Base-by-base conservation (phyloP, 192 early-diverging fungal genomes). In the Coemansia sp. region DNA sequence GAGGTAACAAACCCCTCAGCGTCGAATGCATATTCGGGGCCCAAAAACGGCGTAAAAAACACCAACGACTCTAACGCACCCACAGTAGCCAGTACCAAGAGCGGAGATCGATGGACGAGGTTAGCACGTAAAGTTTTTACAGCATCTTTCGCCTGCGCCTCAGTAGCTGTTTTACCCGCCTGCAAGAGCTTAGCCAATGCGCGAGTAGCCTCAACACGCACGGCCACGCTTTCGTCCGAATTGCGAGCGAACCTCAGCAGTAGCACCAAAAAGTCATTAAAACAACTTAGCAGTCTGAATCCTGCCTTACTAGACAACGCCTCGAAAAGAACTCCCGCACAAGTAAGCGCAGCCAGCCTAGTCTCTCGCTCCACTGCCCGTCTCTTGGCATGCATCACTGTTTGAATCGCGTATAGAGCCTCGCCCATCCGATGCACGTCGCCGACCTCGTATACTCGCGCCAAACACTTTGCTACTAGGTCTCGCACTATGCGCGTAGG, bases 311-410 rank as follows among this genome's bases (percentile, higher is more conserved):
- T 40, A 1, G 72, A 92, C 9, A 93, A 73, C 1, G 88, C 83
- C 62, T 93, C 92, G 69, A 94, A 91, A 26, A 98, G 77, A 23
- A 85, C 84, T 1, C 96, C 95, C 6, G 92, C 86, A 40, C 88
- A 88, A 59, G 88, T 76, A 16, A 97, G 86, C 0, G 93, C 88
- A 3, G 93, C 90, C 16, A 71, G 17, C 11, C 66, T 38, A 11
- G 63, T 40, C 26, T 67, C 40, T 4, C 52, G 64, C 69, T 76
- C 67, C 6, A 59, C 42, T 3, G 50, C 17, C n/a, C 58, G 58
- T 19, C 66, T 39, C 23, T 60, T 47, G 14, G 61, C 40, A 9
- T 50, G 61, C 66, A 80, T 67, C 11, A 52, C 35, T 2, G 50
- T 38, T 26, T 80, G 82, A 13, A 84, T 66, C 6, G 75, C 77